Percentiles rank a stretch among this genome's conserved stretches.
These are phyloP conservation scores for Corynascus novoguineensis DNA, from an alignment of 495 filamentous ascomycete species.

Conservation along the genomic window DNA sequence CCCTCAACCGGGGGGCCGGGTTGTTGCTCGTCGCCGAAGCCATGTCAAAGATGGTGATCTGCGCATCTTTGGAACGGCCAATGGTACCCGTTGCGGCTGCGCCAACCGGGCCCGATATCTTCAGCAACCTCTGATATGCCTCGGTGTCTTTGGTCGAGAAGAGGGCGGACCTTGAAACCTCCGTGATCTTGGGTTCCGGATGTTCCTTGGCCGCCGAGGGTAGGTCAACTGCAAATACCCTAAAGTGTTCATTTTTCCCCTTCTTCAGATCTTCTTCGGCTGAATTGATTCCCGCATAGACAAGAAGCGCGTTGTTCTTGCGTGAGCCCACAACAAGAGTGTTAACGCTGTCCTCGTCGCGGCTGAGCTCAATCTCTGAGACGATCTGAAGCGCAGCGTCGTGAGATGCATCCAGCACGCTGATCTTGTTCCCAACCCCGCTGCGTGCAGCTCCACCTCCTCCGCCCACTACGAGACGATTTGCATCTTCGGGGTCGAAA, in stretches of 20 bases:
- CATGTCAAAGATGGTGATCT: conserved; percentile 78
- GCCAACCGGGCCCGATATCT: conserved; percentile 65
- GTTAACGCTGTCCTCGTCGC: conserved; percentile 87
- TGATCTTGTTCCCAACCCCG: conserved; percentile 88
- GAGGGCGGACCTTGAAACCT: conserved; percentile 54
- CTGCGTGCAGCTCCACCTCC: conserved; percentile 81
- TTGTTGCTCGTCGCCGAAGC: conserved; percentile 43
- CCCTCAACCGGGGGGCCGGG: conserved; percentile 54
- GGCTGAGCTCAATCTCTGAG: conserved; percentile 74
- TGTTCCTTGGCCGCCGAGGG: conserved; percentile 41
- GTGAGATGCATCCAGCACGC: conserved; percentile 62
- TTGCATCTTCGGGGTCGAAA: conserved; percentile 75
- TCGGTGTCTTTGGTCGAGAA: conserved; percentile 58
- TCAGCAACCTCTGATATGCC: conserved; percentile 72
- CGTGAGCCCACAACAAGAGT: conserved; percentile 63
- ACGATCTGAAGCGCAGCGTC: conserved; percentile 53
- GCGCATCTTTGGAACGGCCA: conserved; percentile 49
- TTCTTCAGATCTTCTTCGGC: conserved; percentile 60
- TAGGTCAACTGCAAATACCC: conserved; percentile 63
- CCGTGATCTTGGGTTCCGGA: conserved; percentile 45
- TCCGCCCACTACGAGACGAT: conserved; percentile 76
- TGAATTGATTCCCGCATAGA: conserved; percentile 86
- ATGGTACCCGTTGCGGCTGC: conserved; percentile 66
- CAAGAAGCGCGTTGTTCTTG: conserved; percentile 50
- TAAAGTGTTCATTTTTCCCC: conserved; percentile 82